phyloP scores from a whole-genome alignment of 73 alveolate species.

The Uronychia setigera region DNA sequence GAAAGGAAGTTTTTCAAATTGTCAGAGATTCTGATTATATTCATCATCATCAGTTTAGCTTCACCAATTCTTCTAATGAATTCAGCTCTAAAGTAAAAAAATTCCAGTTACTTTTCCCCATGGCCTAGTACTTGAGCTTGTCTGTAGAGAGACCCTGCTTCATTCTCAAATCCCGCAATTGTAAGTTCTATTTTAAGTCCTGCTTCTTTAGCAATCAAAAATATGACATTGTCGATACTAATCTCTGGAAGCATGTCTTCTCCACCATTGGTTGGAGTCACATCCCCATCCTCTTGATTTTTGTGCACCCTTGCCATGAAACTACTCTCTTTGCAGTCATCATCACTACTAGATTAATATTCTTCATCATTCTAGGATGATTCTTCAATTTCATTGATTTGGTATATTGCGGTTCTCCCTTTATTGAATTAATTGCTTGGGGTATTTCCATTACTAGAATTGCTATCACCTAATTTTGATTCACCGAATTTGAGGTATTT shows the following conservation, averaged over 20 bases:
- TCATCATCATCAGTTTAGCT: not conserved
- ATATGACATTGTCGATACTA: not conserved
- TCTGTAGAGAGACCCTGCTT: not conserved
- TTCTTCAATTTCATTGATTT: no score
- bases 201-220: not conserved
- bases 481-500: no score
- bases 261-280: not conserved
- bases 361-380: no score
- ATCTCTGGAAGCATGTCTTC: not conserved
- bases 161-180: not conserved
- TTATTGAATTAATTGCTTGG: no score
- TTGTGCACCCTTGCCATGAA: not conserved
- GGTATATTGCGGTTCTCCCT: no score
- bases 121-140: not conserved
- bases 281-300: not conserved
- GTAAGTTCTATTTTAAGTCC: not conserved
- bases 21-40: not conserved
- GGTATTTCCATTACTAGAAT: no score
- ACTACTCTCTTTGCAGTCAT: no score
- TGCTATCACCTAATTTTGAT: no score
- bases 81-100: not conserved
- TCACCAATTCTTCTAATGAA: not conserved
- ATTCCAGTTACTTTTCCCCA: not conserved
- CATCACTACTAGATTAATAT: no score
- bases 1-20: not conserved